Base-by-base conservation (phyloP, 2,329 filamentous ascomycete species). In the Lachnellula suecica region DNA sequence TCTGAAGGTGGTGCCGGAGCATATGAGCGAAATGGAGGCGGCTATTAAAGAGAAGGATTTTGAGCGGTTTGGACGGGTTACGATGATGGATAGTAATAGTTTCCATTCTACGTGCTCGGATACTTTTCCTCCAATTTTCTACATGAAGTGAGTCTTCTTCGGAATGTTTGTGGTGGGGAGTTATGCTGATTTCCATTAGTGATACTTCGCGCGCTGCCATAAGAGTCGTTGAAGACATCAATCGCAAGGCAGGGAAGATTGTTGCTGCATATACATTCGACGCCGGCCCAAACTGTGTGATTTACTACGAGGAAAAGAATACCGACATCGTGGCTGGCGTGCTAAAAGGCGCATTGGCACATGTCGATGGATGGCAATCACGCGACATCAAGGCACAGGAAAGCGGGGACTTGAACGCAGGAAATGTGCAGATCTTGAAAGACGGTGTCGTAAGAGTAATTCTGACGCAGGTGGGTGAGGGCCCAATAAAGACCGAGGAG, bases 191-290 rank as follows among this genome's bases (percentile, higher is more conserved):
- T 9, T 43, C 4, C 13, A 24, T 4, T 24, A 43, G 40, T 73
- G 94, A 99, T 69, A 86, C 93, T 15, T 93, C 88, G 19, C 79
- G 88, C 34, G 91, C 93, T 1, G 91, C 93, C 5, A 90, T 99
- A 54, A 82, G 90, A 47, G 85, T 91, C 15, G 92, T 97, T 25
- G 91, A 99, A 75, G 81, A 85, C 62, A 89, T 97, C 74, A 99
- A 99, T 68, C 79, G 79, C 49, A 79, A 81, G 22, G 90, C 88
- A 4, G 91, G 90, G 49, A 87, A 84, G 73, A 85, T 82, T 0
- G 81, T 97, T 17, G 91, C 90, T 3, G 94, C 94, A 3, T 99
- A 99, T 72, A 99, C 94, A 0, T 99, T 97, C 66, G 94, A 99
- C 68, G 94, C 94, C 0, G 94, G 94, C 47, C 94, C 94, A 49